A percentile compares a stretch with the other conserved stretches of the same genome.
Evolutionary conservation across 129 eudicot genomes (phyloP).

Genomic region (Heracleum sosnowskyi): DNA sequence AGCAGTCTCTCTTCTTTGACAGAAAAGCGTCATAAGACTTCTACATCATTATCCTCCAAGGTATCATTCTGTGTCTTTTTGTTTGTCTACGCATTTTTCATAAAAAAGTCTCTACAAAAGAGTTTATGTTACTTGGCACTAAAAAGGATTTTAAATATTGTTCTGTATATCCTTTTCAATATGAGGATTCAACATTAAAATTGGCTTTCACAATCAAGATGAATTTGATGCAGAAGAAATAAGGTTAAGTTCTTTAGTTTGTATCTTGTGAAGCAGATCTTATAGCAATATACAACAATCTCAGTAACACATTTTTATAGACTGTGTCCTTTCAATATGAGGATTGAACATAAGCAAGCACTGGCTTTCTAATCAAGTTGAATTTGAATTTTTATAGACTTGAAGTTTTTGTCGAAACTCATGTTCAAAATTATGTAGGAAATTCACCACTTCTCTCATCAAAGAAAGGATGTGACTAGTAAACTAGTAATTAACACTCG

Average conservation of each 20-base stretch:
- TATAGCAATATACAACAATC: neutral
- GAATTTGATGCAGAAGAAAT: neutral
- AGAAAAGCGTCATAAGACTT: conserved; percentile 64
- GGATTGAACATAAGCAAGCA: neutral
- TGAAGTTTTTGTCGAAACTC: neutral
- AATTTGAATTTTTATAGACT: neutral
- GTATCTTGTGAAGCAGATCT: neutral
- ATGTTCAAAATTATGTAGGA: neutral
- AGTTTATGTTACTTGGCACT: neutral
- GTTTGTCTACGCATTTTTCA: neutral
- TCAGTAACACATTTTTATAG: neutral
- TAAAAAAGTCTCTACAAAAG: neutral
- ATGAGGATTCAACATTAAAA: neutral
- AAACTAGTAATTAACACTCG: neutral
- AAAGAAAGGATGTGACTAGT: neutral
- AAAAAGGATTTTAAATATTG: too few relatives aligned
- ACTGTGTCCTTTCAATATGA: neutral
- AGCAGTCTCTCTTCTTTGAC: conserved; percentile 50
- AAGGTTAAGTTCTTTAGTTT: neutral
- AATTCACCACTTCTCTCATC: neutral
- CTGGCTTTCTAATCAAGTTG: neutral
- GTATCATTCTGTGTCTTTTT: conserved; percentile 14
- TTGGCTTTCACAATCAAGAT: neutral
- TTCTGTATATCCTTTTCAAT: neutral
- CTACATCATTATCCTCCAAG: conserved; percentile 65